Evolutionary conservation across 2,329 filamentous ascomycete species (phyloP).

Genomic region (Clonostachys solani): DNA sequence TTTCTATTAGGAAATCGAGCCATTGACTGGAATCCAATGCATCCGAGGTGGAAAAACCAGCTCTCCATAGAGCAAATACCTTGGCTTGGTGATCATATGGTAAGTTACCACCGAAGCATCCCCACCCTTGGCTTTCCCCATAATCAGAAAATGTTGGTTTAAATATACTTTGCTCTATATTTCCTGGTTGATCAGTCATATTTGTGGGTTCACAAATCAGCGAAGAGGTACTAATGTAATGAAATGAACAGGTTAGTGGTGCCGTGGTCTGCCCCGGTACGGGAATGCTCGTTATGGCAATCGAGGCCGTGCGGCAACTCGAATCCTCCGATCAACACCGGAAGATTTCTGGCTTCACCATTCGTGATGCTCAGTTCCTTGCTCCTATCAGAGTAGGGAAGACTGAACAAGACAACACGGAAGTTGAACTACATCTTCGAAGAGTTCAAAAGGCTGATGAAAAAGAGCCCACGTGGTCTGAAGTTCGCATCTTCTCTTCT

Average conservation of each 20-base stretch:
- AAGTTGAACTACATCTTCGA: too few species aligned
- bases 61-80: constrained; percentile 16
- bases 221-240: too few species aligned
- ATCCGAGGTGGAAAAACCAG: constrained; percentile 23
- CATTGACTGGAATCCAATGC: constrained; percentile 10
- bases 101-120: constrained; percentile 8
- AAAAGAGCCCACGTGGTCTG: neutral
- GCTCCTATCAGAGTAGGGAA: constrained; percentile 1
- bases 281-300: constrained; percentile 23
- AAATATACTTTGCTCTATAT: too few species aligned
- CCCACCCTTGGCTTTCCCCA: too few species aligned
- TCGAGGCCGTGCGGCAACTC: constrained; percentile 12
- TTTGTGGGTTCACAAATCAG: too few species aligned
- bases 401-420: too few species aligned
- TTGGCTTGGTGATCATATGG: constrained; percentile 24
- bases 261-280: constrained; percentile 23
- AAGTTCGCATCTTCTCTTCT: neutral
- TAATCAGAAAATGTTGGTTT: too few species aligned
- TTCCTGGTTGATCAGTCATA: too few species aligned
- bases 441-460: too few species aligned
- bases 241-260: too few species aligned
- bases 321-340: neutral
- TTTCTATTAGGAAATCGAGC: constrained; percentile 15
- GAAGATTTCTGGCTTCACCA: neutral
- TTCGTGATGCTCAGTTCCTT: neutral